A percentile compares a stretch with the other conserved stretches of the same genome.
Conservation (phyloP, 2,329 filamentous ascomycete genomes). For the Fusarium napiforme region DNA sequence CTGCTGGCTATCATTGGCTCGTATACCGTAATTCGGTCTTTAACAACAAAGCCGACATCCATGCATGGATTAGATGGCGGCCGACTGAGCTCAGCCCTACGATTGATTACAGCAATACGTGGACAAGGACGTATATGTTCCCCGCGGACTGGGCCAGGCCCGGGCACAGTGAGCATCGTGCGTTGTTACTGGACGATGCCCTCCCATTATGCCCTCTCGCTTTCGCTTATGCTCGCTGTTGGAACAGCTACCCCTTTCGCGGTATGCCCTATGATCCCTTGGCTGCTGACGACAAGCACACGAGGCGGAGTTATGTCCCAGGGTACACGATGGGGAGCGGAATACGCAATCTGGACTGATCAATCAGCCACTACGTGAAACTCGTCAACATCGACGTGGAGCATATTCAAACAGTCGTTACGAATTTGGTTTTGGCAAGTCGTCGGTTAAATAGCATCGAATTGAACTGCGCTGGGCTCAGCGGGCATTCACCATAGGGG, state of each 20-base stretch:
- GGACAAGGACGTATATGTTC: slow-evolving; percentile 24
- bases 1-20: slow-evolving; percentile 21
- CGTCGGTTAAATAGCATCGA: slow-evolving; percentile 1
- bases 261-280: slow-evolving; percentile 18
- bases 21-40: slow-evolving; percentile 26
- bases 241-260: slow-evolving; percentile 2
- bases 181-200: slow-evolving; percentile 18
- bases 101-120: slow-evolving; percentile 17
- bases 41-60: slow-evolving; percentile 12
- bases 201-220: slow-evolving; percentile 4
- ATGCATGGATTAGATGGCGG: slow-evolving; percentile 11
- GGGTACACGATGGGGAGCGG: slow-evolving; percentile 9
- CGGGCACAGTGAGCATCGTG: not conserved
- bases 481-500: not conserved
- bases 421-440: slow-evolving; percentile 4
- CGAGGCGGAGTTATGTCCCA: slow-evolving; percentile 30
- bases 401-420: slow-evolving; percentile 9
- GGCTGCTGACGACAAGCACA: slow-evolving; percentile 17
- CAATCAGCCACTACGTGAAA: slow-evolving; percentile 9
- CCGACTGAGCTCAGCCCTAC: slow-evolving; percentile 40
- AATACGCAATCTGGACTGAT: slow-evolving; percentile 32
- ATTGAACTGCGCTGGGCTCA: not conserved
- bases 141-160: not conserved
- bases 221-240: slow-evolving; percentile 9
- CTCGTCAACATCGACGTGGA: slow-evolving; percentile 5